Evolutionary conservation across 257 asterid species (phyloP), one percentile per base, ranked within the genome.

Genomic region (Craterostigma plantagineum): DNA sequence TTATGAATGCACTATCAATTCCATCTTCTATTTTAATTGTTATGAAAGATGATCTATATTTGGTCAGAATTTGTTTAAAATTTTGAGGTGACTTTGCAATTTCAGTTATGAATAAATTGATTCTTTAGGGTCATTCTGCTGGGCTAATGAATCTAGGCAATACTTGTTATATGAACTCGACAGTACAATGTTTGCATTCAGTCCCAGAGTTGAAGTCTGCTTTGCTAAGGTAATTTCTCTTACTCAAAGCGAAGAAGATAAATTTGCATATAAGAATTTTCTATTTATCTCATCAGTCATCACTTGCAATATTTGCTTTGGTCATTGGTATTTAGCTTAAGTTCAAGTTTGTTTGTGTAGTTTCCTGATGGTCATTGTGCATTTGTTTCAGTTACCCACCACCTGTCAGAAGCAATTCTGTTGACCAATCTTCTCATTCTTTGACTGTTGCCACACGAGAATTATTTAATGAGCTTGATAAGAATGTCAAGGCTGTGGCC

Each of bases 121-220:
- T 53, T 23, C 30, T 23, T 23, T 76, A 84, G 99, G 99, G 91
- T 18, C 91, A 90, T 77, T 75, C 96, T 40, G 96, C 99, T 61
- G 99, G 96, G 50, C 66, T 90, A 54, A 60, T 71, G 43, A 90
- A 90, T 68, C 77, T 90, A 9, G 99, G 99, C 16, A 83, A 90
- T 65, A 83, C 99, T 12, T 90, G 99, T 61, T 90, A 90, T 59
- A 90, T 90, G 99, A 90, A 90, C 73, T 90, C 99, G 46, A 90
- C 99, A 8, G 57, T 90, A 33, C 99, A 90, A 51, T 90, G 99
- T 66, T 63, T 90, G 67, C 99, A 84, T 63, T 83, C 84, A 18
- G 99, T 79, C 55, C 96, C 96, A 17, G 96, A 90, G 60, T 56
- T 90, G 73, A 83, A 83, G 65, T 72, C 94, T 58, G 87, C 94